A percentile compares a stretch with the other conserved stretches of the same genome.
Conservation (phyloP, 768 basidiomycete genomes). For the Amanita rubescens region DNA sequence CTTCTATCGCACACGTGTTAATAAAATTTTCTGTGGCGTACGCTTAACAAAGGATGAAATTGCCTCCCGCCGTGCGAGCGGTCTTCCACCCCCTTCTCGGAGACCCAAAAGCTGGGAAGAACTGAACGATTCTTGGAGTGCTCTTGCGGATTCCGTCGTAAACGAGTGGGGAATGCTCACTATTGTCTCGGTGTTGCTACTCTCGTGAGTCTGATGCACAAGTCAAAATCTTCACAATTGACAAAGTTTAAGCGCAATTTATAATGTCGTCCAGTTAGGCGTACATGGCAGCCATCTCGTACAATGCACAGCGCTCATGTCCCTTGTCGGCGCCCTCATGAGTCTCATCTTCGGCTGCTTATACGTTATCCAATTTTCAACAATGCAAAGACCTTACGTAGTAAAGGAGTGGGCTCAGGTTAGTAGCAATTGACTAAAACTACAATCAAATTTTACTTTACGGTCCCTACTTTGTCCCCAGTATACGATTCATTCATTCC, state of each 20-base stretch:
- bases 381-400: neutral
- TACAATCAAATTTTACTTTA: too few species aligned
- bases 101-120: neutral
- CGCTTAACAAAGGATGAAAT: too few species aligned
- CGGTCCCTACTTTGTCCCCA: too few species aligned
- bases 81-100: too few species aligned
- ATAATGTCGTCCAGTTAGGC: neutral
- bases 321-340: constrained; percentile 5
- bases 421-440: too few species aligned
- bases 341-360: constrained; percentile 4
- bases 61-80: too few species aligned
- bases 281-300: neutral
- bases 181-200: constrained; percentile 1
- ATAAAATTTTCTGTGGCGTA: neutral
- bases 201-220: neutral
- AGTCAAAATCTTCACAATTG: neutral
- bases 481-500: neutral
- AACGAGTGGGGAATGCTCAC: constrained; percentile 6
- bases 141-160: neutral
- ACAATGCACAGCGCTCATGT: constrained; percentile 4
- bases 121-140: constrained; percentile 1
- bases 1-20: neutral
- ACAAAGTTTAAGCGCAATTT: neutral
- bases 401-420: too few species aligned
- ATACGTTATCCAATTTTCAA: constrained; percentile 3